A percentile compares a stretch with the other conserved stretches of the same genome.
Evolutionary conservation across 352 stramenopile species (phyloP).

Genomic region (Pythium aphanidermatum): DNA sequence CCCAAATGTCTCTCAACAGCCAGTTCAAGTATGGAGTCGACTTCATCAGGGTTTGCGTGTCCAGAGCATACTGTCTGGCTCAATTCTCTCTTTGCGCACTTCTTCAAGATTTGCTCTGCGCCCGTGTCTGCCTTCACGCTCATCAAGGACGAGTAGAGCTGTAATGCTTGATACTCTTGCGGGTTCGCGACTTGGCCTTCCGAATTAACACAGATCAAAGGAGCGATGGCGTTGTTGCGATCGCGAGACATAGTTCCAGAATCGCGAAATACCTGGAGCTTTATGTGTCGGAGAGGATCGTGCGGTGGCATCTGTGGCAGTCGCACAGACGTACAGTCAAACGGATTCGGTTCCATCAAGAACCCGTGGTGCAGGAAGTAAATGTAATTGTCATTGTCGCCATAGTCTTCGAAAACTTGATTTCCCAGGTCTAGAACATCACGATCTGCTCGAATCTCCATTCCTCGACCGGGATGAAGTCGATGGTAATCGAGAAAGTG

Average conservation of each 20-base stretch:
- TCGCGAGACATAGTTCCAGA: too few relatives aligned
- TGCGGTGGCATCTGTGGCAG: conserved; percentile 18
- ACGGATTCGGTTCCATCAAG: conserved; percentile 77
- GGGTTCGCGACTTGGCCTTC: conserved; percentile 1
- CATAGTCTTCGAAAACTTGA: conserved; percentile 94
- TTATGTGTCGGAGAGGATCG: background rate
- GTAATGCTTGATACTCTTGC: conserved; percentile 1
- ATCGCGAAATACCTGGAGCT: background rate
- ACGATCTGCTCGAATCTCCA: conserved; percentile 70
- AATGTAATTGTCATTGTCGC: conserved; percentile 90
- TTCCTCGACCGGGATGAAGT: conserved; percentile 25
- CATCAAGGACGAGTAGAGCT: conserved; percentile 5
- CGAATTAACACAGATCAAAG: conserved; percentile 9
- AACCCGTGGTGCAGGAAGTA: conserved; percentile 91
- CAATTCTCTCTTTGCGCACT: too few relatives aligned
- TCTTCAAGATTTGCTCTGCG: too few relatives aligned
- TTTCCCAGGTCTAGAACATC: conserved; percentile 4
- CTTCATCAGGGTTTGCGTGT: too few relatives aligned
- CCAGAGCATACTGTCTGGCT: too few relatives aligned
- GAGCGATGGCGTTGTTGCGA: background rate
- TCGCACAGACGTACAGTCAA: conserved; percentile 77
- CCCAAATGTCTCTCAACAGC: too few relatives aligned
- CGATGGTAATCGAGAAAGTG: conserved; percentile 60
- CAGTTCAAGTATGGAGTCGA: too few relatives aligned
- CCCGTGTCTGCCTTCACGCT: too few relatives aligned